Evolutionary conservation across 2,329 filamentous ascomycete genomes (phyloP), one percentile per base, ranked within the genome.

Genomic region (Penicillium thymicola): DNA sequence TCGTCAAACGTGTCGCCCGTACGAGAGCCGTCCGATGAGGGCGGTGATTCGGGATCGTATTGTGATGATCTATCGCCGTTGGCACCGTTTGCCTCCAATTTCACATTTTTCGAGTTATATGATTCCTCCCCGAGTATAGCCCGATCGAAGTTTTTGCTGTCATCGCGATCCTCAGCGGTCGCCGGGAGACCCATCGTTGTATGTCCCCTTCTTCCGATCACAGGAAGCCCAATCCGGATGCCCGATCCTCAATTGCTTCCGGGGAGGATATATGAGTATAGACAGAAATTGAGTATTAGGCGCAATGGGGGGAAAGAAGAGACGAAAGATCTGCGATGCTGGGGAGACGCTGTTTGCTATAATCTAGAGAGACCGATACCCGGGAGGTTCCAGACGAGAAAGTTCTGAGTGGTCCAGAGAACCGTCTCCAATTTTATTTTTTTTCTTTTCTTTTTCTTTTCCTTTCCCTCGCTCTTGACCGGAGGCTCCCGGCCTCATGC

Each of bases 1-100:
- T 66, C 64, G 14, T 66, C 61, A 3, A 55, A 40, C 6, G 61
- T 38, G 3, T 64, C 64, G 2, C 54, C 53, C 3, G 11, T 3
- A 23, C 36, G 28, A 13, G 23, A 36, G 9, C n/a, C 23, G 13
- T 36, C 36, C 5, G 23, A 23, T 2, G 2, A 7, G 13, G 36
- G 36, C 1, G 40, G 21, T 36, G 54, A 23, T n/a, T 52, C 54
- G 23, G 27, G 16, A 9, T 52, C 48, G 27, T 52, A 41, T 21
- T 38, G 36, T 23, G 5, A 10, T 23, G 48, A 18, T 4, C 13
- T 21, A n/a, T 30, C 45, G 21, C 10, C 28, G 6, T 28, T 32
- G 36, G 21, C 16, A 16, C 3, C 21, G 5, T 13, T n/a, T 23
- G 25, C 14, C 9, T 54, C 23, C 13, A 9, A 28, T 44, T 57